Evolutionary conservation across 257 asterid species (phyloP), one percentile per base, ranked within the genome.

Genomic region (Solanum infundibuliforme): DNA sequence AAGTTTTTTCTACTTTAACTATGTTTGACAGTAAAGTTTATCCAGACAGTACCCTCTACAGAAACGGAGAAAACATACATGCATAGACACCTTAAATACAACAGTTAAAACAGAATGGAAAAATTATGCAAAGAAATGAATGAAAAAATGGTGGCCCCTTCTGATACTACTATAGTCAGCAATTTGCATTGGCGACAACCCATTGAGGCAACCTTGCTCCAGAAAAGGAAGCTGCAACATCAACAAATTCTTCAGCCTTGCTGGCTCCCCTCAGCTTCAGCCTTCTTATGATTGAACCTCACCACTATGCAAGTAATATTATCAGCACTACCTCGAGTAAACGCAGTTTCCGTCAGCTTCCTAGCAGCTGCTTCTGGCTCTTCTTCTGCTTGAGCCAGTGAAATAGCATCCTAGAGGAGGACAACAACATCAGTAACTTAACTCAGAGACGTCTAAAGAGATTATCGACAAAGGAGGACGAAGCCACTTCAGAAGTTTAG

Each of bases 231-330:
- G 76, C 92, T 91, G 86, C 91, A 86, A 88, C 38, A 88, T 87
- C 55, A 58, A 39, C 85, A 75, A 83, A 68, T 52, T 73, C 83
- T 75, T 88, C 92, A 91, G 48, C 90, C 92, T 65, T 68, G 90
- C 83, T 87, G 84, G 71, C 89, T 88, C 88, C 90, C 93, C 82
- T 85, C 88, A 3, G 90, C 36, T 5, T 75, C 91, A 8, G 87
- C 52, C 87, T 92, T 91, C 69, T 89, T 89, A 46, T 93, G 98
- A 89, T 93, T 94, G 88, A 97, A 91, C 93, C 96, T 96, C 89
- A 96, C 99, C 48, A 96, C 99, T 32, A 97, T 95, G 93, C 99
- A 97, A 79, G 99, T 97, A 92, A 97, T 97, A 87, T 97, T 97
- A 89, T 97, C 99, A 4, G 99, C 99, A 89, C 99, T 97, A 20